A percentile compares a stretch with the other conserved stretches of the same genome.
phyloP scores from a whole-genome alignment of 805 yeast species.

The Isabelozyma pseudorhagii region DNA sequence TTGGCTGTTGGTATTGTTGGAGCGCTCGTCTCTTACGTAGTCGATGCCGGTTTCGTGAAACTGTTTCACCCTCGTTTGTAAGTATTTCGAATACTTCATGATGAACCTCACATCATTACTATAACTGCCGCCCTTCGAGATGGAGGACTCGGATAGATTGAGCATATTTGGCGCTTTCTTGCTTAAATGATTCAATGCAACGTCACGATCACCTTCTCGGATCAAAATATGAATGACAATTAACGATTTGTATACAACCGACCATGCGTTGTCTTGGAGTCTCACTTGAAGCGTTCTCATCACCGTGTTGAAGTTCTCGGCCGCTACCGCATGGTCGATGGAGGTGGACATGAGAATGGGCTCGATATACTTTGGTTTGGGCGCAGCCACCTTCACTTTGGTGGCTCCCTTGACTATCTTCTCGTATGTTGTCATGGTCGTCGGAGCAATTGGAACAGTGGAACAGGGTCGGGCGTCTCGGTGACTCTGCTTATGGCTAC shows the following conservation, averaged over 20 bases:
- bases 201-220: constrained; percentile 83
- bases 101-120: constrained; percentile 53
- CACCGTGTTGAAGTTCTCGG: constrained; percentile 62
- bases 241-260: constrained; percentile 81
- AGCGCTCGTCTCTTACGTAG: constrained; percentile 69
- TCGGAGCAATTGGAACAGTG: too few relatives aligned
- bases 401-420: constrained; percentile 66
- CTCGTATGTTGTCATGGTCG: constrained; percentile 59
- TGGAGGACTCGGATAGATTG: constrained; percentile 35
- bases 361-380: constrained; percentile 92
- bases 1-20: constrained; percentile 43
- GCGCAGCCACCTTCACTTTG: constrained; percentile 80
- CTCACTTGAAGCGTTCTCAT: constrained; percentile 62
- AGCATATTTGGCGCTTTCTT: constrained; percentile 47
- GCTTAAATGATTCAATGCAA: constrained; percentile 60
- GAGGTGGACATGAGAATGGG: constrained; percentile 78
- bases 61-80: constrained; percentile 66
- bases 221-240: constrained; percentile 87
- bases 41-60: constrained; percentile 64
- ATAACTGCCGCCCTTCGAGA: constrained; percentile 35
- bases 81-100: constrained; percentile 67
- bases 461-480: too few relatives aligned
- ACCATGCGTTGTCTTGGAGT: constrained; percentile 82
- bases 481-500: too few relatives aligned
- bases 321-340: constrained; percentile 36